Evolutionary conservation across 768 basidiomycete genomes (phyloP).

Genomic region (Rhodotorula graminis): DNA sequence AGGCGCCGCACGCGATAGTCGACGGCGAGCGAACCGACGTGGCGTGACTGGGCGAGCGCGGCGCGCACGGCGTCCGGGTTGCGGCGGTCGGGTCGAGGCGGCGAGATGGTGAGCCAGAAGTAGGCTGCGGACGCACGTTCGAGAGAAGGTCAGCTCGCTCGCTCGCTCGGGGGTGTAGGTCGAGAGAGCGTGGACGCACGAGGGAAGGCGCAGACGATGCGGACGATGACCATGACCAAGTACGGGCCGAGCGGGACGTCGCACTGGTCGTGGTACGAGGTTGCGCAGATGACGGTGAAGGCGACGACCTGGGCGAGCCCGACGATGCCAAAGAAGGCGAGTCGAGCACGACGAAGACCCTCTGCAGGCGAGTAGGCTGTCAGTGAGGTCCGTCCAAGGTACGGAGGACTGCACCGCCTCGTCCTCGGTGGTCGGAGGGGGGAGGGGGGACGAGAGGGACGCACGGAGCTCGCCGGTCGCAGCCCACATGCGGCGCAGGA

Average conservation of each 20-base stretch:
- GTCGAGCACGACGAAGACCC: not conserved
- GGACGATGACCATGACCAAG: slow-evolving; percentile 32
- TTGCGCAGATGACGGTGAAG: slow-evolving; percentile 32
- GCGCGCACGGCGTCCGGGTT: not conserved
- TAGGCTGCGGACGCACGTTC: not conserved
- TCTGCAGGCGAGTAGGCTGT: not conserved
- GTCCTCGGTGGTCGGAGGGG: no score
- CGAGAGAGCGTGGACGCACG: not conserved
- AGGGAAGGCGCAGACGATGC: slow-evolving; percentile 33
- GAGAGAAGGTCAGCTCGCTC: not conserved
- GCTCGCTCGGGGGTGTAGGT: no score
- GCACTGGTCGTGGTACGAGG: slow-evolving; percentile 22
- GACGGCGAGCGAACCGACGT: not conserved
- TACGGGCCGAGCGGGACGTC: slow-evolving; percentile 33
- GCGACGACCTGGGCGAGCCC: slow-evolving; percentile 30
- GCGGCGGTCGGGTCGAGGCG: not conserved
- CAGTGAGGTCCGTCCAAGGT: not conserved
- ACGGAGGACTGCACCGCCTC: not conserved
- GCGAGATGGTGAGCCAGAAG: slow-evolving; percentile 9
- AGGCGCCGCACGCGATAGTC: slow-evolving; percentile 4
- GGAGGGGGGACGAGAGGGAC: not conserved
- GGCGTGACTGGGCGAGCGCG: slow-evolving; percentile 14
- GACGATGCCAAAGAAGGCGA: slow-evolving; percentile 4
- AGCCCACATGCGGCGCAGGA: not conserved
- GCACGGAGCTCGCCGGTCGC: slow-evolving; percentile 5